A percentile compares a stretch with the other conserved stretches of the same genome.
These are phyloP conservation scores for Remersonia thermophila DNA, from an alignment of 2,329 filamentous ascomycete species.

Conservation along the genomic window DNA sequence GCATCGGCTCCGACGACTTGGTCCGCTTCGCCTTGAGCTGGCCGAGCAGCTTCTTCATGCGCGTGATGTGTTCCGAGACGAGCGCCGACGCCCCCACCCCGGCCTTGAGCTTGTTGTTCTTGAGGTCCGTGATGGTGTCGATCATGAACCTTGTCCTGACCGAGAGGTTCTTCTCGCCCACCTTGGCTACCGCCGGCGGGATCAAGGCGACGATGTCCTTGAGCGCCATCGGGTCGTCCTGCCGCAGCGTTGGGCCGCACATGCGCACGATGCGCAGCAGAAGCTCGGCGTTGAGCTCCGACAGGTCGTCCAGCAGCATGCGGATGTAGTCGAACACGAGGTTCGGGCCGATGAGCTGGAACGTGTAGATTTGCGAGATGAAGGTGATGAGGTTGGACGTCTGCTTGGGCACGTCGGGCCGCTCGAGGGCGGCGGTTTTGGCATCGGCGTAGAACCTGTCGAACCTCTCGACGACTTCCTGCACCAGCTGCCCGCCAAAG, in stretches of 20 bases:
- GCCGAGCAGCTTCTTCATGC: conserved; percentile 81
- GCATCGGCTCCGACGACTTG: conserved; percentile 68
- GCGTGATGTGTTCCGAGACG: conserved; percentile 67
- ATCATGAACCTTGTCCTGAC: conserved; percentile 96
- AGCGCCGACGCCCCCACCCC: conserved; percentile 58
- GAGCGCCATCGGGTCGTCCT: conserved; percentile 76
- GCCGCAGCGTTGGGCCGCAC: conserved; percentile 69
- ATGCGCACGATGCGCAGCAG: conserved; percentile 73
- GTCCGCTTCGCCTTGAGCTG: conserved; percentile 55
- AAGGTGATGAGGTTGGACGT: conserved; percentile 69
- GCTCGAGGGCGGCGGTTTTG: conserved; percentile 21
- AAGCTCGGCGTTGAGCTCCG: conserved; percentile 79
- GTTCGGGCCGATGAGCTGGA: conserved; percentile 71
- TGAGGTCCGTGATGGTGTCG: conserved; percentile 85
- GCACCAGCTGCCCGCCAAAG: conserved; percentile 77
- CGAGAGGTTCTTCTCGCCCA: conserved; percentile 53
- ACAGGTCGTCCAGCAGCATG: conserved; percentile 59
- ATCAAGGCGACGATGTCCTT: conserved; percentile 80
- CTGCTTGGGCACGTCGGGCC: conserved; percentile 37
- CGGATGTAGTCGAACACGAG: conserved; percentile 88
- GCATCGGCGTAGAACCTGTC: conserved; percentile 47
- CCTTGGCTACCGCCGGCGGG: conserved; percentile 55
- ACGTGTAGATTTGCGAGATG: conserved; percentile 79
- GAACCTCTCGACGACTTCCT: conserved; percentile 65
- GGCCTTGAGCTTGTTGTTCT: conserved; percentile 83